Percentiles rank a stretch among this genome's conserved stretches.
Conservation (phyloP, 805 yeast species). For the Pichia eremophila region DNA sequence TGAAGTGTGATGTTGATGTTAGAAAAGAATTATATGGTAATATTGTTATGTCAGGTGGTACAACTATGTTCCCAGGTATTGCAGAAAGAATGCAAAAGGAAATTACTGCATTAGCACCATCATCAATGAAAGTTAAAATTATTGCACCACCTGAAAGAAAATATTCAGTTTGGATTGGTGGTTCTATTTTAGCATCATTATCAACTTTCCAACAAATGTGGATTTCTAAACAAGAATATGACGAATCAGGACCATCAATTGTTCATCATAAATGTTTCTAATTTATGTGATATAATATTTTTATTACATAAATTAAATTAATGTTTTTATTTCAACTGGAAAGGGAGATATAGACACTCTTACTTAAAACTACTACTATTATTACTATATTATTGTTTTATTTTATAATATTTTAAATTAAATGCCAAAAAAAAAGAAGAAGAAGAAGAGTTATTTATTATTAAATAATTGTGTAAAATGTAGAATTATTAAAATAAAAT, state of each 20-base stretch:
- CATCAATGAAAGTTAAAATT: conserved; percentile 99
- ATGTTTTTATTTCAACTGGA: no score
- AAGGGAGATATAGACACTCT: not conserved
- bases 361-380: no score
- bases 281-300: conserved; percentile 13
- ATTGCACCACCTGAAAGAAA: conserved; percentile 99
- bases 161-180: conserved; percentile 99
- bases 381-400: no score
- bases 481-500: no score
- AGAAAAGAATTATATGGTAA: conserved; percentile 98
- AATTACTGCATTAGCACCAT: conserved; percentile 98
- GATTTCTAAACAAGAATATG: conserved; percentile 99
- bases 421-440: no score
- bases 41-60: conserved; percentile 99
- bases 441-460: no score
- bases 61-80: conserved; percentile 99
- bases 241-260: conserved; percentile 99
- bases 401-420: no score
- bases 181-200: conserved; percentile 96
- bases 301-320: not conserved
- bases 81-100: conserved; percentile 99
- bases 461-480: no score
- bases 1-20: conserved; percentile 98
- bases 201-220: conserved; percentile 99
- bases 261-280: conserved; percentile 94